Evolutionary conservation across 2,329 filamentous ascomycete genomes (phyloP).

Genomic region (Dothideomycetes sp.): DNA sequence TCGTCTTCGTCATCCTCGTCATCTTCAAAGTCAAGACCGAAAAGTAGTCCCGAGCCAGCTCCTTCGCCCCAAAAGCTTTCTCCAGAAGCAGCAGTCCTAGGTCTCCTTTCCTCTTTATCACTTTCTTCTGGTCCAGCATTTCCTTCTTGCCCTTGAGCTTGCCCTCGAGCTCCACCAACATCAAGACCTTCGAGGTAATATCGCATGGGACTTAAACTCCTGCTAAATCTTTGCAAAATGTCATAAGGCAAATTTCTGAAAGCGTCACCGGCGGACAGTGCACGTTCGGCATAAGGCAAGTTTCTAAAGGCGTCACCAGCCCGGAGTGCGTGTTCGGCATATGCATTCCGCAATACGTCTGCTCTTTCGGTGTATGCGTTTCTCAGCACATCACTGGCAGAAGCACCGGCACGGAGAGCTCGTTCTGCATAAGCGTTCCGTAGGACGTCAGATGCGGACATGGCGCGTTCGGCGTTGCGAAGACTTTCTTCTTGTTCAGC

Average conservation of each 20-base stretch:
- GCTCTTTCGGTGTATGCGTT: too few relatives aligned
- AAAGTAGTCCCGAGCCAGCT: too few relatives aligned
- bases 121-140: slow-evolving; percentile 11
- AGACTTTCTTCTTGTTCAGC: slow-evolving; percentile 18
- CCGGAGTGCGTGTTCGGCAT: slow-evolving; percentile 7
- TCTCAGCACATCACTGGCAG: too few relatives aligned
- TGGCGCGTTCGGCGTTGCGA: slow-evolving; percentile 11
- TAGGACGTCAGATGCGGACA: slow-evolving; percentile 8
- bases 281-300: slow-evolving; percentile 3
- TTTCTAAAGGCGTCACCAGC: slow-evolving; percentile 1
- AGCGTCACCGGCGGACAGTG: slow-evolving; percentile 7
- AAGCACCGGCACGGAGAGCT: too few relatives aligned
- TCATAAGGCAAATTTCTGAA: slow-evolving; percentile 34
- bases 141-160: slow-evolving; percentile 16
- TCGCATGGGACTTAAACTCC: slow-evolving; percentile 36
- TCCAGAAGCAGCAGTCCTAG: slow-evolving; percentile 3
- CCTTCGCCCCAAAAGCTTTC: slow-evolving; percentile 15
- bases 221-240: slow-evolving; percentile 37
- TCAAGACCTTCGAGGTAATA: slow-evolving; percentile 31
- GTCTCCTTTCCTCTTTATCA: neutral
- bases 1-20: slow-evolving; percentile 10
- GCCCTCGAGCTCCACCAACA: slow-evolving; percentile 21
- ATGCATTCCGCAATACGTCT: too few relatives aligned
- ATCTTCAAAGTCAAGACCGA: too few relatives aligned
- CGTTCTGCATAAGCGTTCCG: too few relatives aligned